These are phyloP conservation scores for Paracorniculantispora psalliotae DNA, from an alignment of 2,329 filamentous ascomycete species.

Conservation along the genomic window DNA sequence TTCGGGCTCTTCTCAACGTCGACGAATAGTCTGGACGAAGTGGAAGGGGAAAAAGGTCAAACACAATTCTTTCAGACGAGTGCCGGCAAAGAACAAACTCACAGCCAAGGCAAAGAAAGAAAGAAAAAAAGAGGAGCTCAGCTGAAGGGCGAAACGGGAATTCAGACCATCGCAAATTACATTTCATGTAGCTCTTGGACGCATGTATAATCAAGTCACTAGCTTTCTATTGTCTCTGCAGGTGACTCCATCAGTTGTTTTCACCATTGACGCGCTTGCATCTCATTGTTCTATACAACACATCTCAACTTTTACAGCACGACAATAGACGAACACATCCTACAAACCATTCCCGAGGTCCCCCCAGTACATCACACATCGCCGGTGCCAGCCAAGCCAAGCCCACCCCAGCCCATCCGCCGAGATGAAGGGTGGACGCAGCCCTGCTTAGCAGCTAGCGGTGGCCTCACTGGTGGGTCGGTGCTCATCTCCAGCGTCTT, in stretches of 20 bases:
- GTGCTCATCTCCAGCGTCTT: slow-evolving; percentile 9
- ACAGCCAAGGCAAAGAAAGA: background rate
- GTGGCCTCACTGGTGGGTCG: background rate
- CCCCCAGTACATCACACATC: background rate
- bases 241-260: background rate
- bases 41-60: no score
- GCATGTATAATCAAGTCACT: background rate
- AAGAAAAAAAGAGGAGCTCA: slow-evolving; percentile 5
- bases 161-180: slow-evolving; percentile 8
- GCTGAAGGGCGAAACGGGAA: slow-evolving; percentile 8
- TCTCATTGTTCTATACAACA: background rate
- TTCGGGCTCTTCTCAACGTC: background rate
- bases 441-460: background rate
- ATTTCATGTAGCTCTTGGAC: slow-evolving; percentile 1
- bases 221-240: background rate
- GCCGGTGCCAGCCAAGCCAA: background rate
- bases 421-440: slow-evolving; percentile 2
- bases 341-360: no score
- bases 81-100: background rate
- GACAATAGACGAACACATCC: background rate
- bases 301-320: background rate
- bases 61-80: background rate
- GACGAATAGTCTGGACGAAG: no score
- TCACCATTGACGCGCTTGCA: background rate
- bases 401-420: background rate